Base-by-base conservation (phyloP, 2,329 filamentous ascomycete species). In the Neoascochyta sp. region DNA sequence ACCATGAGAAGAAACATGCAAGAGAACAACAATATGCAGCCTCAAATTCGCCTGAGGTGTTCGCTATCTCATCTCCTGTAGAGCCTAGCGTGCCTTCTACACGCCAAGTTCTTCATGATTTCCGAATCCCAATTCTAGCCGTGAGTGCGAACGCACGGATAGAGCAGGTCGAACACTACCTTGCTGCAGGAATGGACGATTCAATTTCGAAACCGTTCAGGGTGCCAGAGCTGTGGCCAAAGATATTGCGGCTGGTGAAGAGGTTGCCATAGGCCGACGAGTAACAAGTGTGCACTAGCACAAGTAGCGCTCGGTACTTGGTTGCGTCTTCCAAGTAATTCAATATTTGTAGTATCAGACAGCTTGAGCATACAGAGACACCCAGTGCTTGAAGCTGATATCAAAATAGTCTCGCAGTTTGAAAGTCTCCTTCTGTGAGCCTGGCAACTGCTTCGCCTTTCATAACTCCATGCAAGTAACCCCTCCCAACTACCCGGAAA, bases 111-210 rank as follows among this genome's bases (percentile, higher is more conserved):
- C n/a, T 27, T 4, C 20, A 27, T 19, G 22, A 23, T 4, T n/a
- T n/a, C n/a, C 43, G 50, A 8, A 27, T 60, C 4, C 54, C 54
- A 3, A 52, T 61, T 8, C 35, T 62, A 4, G 58, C 56, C 8
- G 54, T 62, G 3, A 63, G 55, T 22, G 57, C 58, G 1, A 62
- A 63, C 39, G 59, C 56, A 5, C 41, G 59, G 14, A 49, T 44
- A 28, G 54, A 61, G 30, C 59, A 62, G 35, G 38, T 62, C 3
- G 34, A 49, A 7, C 36, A 49, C 15, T 54, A 56, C 9, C 29
- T 60, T 8, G 43, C 42, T 0, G 50, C 54, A 2, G 58, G 54
- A 2, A 60, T 62, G 55, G 56, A 58, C 7, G 50, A 52, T 29
- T 45, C 46, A 4, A 56, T 56, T 9, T 41, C 49, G 1, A 55